Conservation (phyloP, 2,329 filamentous ascomycete genomes). For the Trichocomaceae sp. region DNA sequence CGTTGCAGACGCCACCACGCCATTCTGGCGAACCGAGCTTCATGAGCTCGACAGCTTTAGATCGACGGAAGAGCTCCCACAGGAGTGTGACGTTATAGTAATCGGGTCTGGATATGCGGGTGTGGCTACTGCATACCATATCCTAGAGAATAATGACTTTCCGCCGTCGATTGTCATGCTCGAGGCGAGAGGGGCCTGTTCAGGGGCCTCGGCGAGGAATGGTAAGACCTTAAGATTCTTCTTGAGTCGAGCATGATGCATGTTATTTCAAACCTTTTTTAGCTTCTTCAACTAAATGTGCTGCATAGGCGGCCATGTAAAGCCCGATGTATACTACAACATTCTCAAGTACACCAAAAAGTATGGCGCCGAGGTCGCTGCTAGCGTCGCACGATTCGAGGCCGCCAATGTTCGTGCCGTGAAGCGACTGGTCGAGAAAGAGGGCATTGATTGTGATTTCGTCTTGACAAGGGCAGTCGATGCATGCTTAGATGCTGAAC, state of each 20-base stretch:
- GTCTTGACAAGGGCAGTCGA: slow-evolving; percentile 34
- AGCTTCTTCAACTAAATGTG: not conserved
- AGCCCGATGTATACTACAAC: slow-evolving; percentile 37
- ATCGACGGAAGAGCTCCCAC: slow-evolving; percentile 21
- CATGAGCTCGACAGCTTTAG: slow-evolving; percentile 25
- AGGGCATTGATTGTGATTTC: slow-evolving; percentile 41
- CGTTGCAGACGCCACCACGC: slow-evolving; percentile 27
- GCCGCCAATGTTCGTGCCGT: slow-evolving; percentile 33
- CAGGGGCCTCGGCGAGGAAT: slow-evolving; percentile 33
- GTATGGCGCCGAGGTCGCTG: slow-evolving; percentile 31
- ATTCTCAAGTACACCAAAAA: slow-evolving; percentile 26
- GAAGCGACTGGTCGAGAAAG: slow-evolving; percentile 33
- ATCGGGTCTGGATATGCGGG: slow-evolving; percentile 35
- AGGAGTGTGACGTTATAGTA: slow-evolving; percentile 24
- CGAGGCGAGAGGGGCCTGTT: slow-evolving; percentile 31
- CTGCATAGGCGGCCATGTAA: slow-evolving; percentile 31
- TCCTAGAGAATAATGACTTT: slow-evolving; percentile 22
- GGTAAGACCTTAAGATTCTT: slow-evolving; percentile 15
- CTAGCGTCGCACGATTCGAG: slow-evolving; percentile 37
- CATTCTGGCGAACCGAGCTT: slow-evolving; percentile 32
- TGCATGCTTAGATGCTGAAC: slow-evolving; percentile 30
- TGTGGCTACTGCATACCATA: slow-evolving; percentile 26
- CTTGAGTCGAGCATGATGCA: not conserved
- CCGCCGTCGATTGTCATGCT: slow-evolving; percentile 26
- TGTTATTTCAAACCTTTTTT: too few species aligned